A percentile compares a stretch with the other conserved stretches of the same genome.
phyloP scores from a whole-genome alignment of 441 rosid genomes.

The Erysimum cheiri region DNA sequence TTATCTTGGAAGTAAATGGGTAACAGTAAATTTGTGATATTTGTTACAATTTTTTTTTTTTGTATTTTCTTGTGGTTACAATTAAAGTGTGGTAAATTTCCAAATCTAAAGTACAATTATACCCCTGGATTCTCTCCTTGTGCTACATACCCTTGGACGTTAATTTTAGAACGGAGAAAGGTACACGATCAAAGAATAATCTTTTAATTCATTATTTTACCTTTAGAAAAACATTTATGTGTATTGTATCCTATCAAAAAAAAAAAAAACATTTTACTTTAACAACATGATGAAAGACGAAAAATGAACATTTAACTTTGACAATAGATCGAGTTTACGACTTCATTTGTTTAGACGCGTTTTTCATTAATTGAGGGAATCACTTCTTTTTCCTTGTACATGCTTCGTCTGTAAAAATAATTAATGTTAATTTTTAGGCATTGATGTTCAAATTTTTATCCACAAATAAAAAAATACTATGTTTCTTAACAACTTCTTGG shows the following conservation, averaged over 20 bases:
- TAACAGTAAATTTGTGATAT: neutral
- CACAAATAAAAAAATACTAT: neutral
- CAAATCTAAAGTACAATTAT: constrained; percentile 15
- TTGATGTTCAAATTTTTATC: neutral
- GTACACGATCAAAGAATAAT: neutral
- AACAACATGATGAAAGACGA: neutral
- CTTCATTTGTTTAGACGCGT: neutral
- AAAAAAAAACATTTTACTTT: no score
- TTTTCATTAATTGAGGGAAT: constrained; percentile 10
- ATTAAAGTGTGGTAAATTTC: neutral
- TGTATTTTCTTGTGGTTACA: neutral
- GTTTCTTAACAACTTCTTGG: neutral
- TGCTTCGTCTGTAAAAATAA: neutral
- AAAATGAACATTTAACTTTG: neutral
- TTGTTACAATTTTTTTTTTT: neutral
- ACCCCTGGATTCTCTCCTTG: constrained; percentile 25
- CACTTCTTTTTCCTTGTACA: neutral
- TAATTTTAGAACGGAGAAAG: constrained; percentile 7
- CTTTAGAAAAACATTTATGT: constrained; percentile 1
- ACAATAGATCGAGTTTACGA: neutral
- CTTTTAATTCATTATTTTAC: neutral
- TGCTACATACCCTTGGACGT: neutral
- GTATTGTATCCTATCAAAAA: no score
- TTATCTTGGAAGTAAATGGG: neutral
- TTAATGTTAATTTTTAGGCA: neutral